phyloP scores from a whole-genome alignment of 2,329 filamentous ascomycete species.

The Furcasterigmium furcatum region DNA sequence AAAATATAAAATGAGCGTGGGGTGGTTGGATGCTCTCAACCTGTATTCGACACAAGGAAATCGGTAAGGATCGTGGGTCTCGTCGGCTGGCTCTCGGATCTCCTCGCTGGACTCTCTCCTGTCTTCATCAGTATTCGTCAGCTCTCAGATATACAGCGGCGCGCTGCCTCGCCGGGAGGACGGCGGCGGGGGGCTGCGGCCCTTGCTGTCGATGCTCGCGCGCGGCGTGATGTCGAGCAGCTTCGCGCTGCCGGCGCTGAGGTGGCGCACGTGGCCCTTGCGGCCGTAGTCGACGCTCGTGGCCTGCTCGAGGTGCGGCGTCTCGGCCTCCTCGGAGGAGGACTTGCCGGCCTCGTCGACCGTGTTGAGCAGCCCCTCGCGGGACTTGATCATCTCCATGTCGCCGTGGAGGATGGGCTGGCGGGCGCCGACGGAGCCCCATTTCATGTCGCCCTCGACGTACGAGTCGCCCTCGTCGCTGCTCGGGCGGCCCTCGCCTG shows the following conservation, averaged over 20 bases:
- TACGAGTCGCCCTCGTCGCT: slow-evolving; percentile 51
- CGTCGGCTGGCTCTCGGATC: slow-evolving; percentile 5
- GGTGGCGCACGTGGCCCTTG: slow-evolving; percentile 60
- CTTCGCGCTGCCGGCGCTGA: slow-evolving; percentile 76
- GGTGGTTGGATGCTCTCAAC: neutral
- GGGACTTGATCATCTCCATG: slow-evolving; percentile 40
- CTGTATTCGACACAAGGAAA: neutral
- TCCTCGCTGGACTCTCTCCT: slow-evolving; percentile 3
- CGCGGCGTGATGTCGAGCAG: slow-evolving; percentile 64
- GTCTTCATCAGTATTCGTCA: neutral
- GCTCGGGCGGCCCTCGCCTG: slow-evolving; percentile 50
- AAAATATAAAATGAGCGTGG: slow-evolving; percentile 9
- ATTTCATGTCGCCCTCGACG: slow-evolving; percentile 40
- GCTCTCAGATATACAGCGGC: slow-evolving; percentile 1
- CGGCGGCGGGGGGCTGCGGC: neutral
- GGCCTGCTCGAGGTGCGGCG: slow-evolving; percentile 55
- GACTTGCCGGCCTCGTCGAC: slow-evolving; percentile 28
- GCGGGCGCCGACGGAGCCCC: slow-evolving; percentile 46
- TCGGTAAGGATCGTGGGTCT: slow-evolving; percentile 8
- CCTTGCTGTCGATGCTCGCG: slow-evolving; percentile 47
- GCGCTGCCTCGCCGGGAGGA: slow-evolving; percentile 7
- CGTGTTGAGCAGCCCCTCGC: slow-evolving; percentile 46
- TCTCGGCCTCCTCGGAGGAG: slow-evolving; percentile 27
- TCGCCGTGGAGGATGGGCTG: slow-evolving; percentile 56
- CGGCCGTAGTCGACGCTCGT: slow-evolving; percentile 67